Evolutionary conservation across 257 asterid genomes (phyloP).

Genomic region (Gynochthodes officinalis): DNA sequence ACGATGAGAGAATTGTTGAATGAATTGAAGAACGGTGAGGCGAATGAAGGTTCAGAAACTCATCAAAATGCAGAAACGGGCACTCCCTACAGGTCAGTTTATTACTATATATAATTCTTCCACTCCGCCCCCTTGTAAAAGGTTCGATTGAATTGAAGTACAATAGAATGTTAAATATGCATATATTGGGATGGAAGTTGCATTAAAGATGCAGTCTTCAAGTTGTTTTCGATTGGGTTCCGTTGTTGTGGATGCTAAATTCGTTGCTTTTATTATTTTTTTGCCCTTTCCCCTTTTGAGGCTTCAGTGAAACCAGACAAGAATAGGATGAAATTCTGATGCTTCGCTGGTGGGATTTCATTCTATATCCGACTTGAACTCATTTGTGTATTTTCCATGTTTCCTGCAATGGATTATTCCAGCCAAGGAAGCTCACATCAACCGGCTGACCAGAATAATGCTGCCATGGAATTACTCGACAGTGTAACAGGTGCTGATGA

Average conservation of each 20-base stretch:
- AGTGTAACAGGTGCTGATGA: constrained; percentile 89
- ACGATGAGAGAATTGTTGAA: constrained; percentile 92
- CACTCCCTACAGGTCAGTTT: constrained; percentile 67
- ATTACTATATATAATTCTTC: not conserved
- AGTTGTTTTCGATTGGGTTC: not conserved
- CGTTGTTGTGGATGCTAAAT: not conserved
- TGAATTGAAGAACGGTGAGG: constrained; percentile 81
- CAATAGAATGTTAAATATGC: not conserved
- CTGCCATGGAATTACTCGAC: constrained; percentile 92
- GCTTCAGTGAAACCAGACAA: not conserved
- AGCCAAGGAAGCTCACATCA: constrained; percentile 64
- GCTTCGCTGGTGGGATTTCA: not conserved
- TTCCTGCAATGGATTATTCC: constrained; percentile 24
- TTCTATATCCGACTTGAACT: not conserved
- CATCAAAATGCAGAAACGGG: constrained; percentile 42
- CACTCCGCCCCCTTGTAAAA: no score
- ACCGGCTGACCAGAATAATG: constrained; percentile 62
- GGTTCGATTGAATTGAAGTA: not conserved
- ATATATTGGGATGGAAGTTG: constrained; percentile 7
- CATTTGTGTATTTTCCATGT: constrained; percentile 18
- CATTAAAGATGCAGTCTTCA: constrained; percentile 7
- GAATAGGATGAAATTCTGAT: not conserved
- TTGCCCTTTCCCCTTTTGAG: not conserved
- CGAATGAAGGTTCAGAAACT: constrained; percentile 30
- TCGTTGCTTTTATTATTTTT: not conserved